Percentiles rank a stretch among this genome's conserved stretches.
Evolutionary conservation across 345 rosid genomes (phyloP).

Genomic region (Citrus reticulata): DNA sequence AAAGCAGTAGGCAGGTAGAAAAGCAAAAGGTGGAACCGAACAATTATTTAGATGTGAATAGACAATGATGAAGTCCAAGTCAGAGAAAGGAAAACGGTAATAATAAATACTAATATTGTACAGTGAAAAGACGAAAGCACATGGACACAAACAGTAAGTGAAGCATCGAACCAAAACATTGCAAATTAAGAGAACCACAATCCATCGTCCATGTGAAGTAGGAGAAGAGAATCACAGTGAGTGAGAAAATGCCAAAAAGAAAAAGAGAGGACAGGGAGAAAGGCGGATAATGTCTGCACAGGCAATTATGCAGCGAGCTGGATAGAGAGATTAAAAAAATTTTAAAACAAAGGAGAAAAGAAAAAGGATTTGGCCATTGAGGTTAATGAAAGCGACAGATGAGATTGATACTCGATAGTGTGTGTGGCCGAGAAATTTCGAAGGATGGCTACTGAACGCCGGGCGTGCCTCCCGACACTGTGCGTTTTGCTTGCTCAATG

Average conservation of each 20-base stretch:
- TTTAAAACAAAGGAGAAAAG: too few species aligned
- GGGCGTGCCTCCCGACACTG: constrained; percentile 34
- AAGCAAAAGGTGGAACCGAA: background rate
- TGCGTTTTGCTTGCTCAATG: too few species aligned
- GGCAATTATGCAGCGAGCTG: too few species aligned
- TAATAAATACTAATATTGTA: too few species aligned
- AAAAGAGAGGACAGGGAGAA: background rate
- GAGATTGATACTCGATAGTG: background rate
- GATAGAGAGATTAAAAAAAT: too few species aligned
- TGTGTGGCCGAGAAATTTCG: constrained; percentile 21
- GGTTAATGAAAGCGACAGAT: constrained; percentile 21
- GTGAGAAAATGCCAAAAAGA: constrained; percentile 11
- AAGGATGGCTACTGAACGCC: constrained; percentile 21
- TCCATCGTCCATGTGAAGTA: background rate
- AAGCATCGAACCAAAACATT: background rate
- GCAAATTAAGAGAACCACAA: background rate
- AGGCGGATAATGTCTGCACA: background rate
- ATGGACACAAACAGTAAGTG: background rate
- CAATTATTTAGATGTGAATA: background rate
- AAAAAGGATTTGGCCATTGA: background rate
- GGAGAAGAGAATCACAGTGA: constrained; percentile 1
- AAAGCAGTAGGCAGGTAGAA: background rate
- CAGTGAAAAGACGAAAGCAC: too few species aligned
- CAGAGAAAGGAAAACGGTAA: too few species aligned
- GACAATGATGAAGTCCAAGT: too few species aligned